These are phyloP conservation scores for Psilocybe cubensis DNA, from an alignment of 768 basidiomycete genomes.

Conservation along the genomic window DNA sequence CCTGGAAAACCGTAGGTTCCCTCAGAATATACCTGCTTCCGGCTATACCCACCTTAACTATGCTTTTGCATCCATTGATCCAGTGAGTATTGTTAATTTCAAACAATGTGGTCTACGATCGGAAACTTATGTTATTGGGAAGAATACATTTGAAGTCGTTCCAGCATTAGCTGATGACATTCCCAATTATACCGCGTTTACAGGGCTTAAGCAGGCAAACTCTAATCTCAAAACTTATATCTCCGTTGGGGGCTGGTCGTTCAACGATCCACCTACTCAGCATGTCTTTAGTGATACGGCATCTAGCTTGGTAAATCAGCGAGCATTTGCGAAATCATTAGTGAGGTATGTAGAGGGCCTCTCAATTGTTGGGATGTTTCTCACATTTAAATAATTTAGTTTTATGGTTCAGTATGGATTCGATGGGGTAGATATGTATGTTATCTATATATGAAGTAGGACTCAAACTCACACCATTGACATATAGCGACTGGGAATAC, in stretches of 20 bases:
- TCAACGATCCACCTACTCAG: constrained; percentile 27
- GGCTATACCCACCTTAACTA: neutral
- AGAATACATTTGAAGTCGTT: constrained; percentile 17
- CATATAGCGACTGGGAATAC: constrained; percentile 12
- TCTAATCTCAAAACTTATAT: neutral
- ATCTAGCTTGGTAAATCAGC: constrained; percentile 14
- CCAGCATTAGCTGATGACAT: constrained; percentile 22
- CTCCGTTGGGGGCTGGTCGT: constrained; percentile 26
- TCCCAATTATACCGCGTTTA: constrained; percentile 18
- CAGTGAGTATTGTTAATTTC: neutral
- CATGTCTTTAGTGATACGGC: constrained; percentile 24
- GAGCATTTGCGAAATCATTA: constrained; percentile 20
- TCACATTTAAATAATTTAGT: constrained; percentile 24
- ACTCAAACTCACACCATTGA: neutral
- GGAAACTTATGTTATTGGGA: neutral
- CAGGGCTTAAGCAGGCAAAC: neutral
- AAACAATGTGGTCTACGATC: neutral
- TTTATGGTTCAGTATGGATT: constrained; percentile 25
- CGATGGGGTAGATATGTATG: neutral
- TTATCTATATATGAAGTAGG: neutral
- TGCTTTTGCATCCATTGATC: neutral
- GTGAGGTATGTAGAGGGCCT: constrained; percentile 3
- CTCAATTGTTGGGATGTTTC: neutral
- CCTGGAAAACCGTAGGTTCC: neutral
- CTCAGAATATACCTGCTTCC: neutral